Evolutionary conservation across 306 rosid genomes (phyloP).

Genomic region (Sechiopsis laciniata): DNA sequence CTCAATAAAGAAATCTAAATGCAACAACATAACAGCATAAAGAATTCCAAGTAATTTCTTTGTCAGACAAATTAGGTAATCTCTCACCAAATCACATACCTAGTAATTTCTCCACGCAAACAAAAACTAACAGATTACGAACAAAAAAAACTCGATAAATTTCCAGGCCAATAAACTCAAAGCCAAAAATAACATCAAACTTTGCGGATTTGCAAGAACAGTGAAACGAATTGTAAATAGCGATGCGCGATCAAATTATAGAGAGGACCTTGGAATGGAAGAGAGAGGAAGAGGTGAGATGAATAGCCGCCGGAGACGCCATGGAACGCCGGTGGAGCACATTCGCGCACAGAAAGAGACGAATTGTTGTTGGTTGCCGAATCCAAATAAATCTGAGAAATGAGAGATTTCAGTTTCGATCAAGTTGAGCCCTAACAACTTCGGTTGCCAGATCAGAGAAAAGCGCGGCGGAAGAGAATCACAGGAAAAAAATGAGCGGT

Average conservation of each 20-base stretch:
- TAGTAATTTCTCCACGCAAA: too few species aligned
- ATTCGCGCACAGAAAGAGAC: conserved; percentile 22
- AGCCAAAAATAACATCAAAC: not conserved
- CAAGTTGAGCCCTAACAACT: not conserved
- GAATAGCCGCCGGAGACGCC: conserved; percentile 55
- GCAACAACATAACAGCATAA: too few species aligned
- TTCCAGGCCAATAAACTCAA: not conserved
- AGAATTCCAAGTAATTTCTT: too few species aligned
- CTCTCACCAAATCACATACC: not conserved
- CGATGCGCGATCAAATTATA: conserved; percentile 13
- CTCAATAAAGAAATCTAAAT: too few species aligned
- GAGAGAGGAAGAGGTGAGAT: conserved; percentile 39
- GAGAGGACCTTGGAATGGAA: conserved; percentile 33
- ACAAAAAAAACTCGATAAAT: not conserved
- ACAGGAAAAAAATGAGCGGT: conserved; percentile 12
- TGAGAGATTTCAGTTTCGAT: not conserved
- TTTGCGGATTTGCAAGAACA: too few species aligned
- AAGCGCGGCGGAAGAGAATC: conserved; percentile 16
- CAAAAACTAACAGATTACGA: too few species aligned
- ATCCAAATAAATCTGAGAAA: conserved; percentile 8
- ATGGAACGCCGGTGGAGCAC: conserved; percentile 32
- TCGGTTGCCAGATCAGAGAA: not conserved
- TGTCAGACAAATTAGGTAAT: too few species aligned
- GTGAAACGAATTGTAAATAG: not conserved
- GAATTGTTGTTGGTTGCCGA: not conserved